Base-by-base conservation (phyloP, 2,329 filamentous ascomycete genomes). In the Hypoxylon sp. region DNA sequence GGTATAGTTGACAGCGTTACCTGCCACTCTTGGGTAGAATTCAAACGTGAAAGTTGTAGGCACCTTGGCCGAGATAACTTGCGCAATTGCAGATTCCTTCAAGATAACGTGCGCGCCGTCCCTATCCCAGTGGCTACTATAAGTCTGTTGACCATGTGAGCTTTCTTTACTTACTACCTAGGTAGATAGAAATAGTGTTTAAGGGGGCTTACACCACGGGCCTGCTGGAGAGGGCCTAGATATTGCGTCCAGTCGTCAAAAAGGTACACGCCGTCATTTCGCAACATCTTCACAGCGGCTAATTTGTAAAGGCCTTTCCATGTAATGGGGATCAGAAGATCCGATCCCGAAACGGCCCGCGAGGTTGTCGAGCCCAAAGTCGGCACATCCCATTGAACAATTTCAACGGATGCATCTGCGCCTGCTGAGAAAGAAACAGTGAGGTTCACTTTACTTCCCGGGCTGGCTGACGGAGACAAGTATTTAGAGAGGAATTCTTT, bases 191-290 rank as follows among this genome's bases (percentile, higher is more conserved):
- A 19, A 22, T 2, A 11, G 17, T 33, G 5, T 17, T 13, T 4
- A 2, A 19, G 6, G 8, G 11, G 9, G 74, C 77, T 75, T 68
- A 78, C 77, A 69, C 80, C 83, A 14, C 80, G 74, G 11, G 78
- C 83, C 68, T 86, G 81, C 72, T 89, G 86, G 24, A 90, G 74
- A 2, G 83, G 80, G 0, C 84, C 84, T 1, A 89, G 76, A 31
- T 81, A 87, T 72, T 81, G 76, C 0, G 87, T 90, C 85, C 85
- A 90, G 54, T 85, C 82, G 68, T 90, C 87, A 3, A 86, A 81
- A 5, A 90, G 73, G 57, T 82, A 86, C 5, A 76, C 80, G 0
- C 85, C 86, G 65, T 87, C 84, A 1, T 72, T 75, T 19, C 81
- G 82, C 4, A 84, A 50, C 9, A 86, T 85, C 70, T 85, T 85